Conservation (phyloP, 805 yeast species). For the Candida incommunis region DNA sequence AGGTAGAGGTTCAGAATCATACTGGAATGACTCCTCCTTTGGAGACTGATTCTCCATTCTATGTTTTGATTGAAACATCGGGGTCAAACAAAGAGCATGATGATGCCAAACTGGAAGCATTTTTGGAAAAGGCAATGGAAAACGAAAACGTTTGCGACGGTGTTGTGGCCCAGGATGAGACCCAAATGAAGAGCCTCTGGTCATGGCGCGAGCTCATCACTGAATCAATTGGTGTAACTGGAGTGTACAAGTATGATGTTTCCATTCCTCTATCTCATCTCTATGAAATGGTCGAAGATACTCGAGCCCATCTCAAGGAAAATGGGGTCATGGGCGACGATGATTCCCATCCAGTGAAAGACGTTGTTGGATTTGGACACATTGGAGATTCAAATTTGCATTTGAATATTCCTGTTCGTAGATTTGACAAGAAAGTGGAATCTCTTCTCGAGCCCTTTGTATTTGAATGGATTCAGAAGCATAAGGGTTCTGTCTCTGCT, state of each 20-base stretch:
- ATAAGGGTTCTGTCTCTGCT: constrained; percentile 76
- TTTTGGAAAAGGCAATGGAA: constrained; percentile 76
- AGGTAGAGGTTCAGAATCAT: constrained; percentile 42
- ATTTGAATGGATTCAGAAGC: constrained; percentile 58
- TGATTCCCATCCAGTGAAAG: constrained; percentile 52
- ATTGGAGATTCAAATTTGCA: constrained; percentile 93
- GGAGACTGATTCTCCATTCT: constrained; percentile 73
- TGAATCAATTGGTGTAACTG: constrained; percentile 75
- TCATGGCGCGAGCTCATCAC: constrained; percentile 91
- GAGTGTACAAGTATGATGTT: constrained; percentile 94
- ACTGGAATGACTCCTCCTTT: constrained; percentile 56
- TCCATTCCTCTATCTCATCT: constrained; percentile 74
- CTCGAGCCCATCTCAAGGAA: constrained; percentile 42
- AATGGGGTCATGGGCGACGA: constrained; percentile 50
- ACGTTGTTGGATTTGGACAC: constrained; percentile 90
- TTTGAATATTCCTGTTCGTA: constrained; percentile 76
- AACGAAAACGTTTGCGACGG: constrained; percentile 80
- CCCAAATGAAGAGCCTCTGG: constrained; percentile 77
- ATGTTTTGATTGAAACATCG: constrained; percentile 85
- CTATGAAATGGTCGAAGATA: constrained; percentile 71
- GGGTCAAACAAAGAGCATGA: constrained; percentile 93
- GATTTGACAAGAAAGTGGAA: constrained; percentile 66
- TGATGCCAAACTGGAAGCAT: constrained; percentile 72
- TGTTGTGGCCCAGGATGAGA: constrained; percentile 88
- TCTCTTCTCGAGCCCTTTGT: constrained; percentile 77